Evolutionary conservation across 495 filamentous ascomycete species (phyloP), one percentile per base, ranked within the genome.

Genomic region (Parachaetomium inaequale): DNA sequence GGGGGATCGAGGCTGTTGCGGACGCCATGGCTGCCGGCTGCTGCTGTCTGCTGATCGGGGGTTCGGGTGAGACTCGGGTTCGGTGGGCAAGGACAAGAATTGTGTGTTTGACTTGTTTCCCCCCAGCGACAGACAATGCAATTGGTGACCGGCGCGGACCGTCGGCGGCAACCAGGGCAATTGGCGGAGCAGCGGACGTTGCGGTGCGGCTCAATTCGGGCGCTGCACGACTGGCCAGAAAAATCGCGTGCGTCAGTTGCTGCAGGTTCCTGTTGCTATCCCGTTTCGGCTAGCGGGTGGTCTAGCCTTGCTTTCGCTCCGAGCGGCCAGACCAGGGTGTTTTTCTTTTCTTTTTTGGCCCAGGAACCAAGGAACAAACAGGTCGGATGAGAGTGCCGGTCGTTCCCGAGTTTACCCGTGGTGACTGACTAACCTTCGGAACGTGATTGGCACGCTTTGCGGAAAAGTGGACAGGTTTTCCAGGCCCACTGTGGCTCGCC

Each of bases 1-100:
- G 80, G 23, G 81, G 82, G 57, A 83, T 82, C 54, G 74, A 69
- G 1, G 75, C 63, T 28, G 75, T 67, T 40, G 70, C 66, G 15
- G 75, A 68, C 73, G 79, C 78, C 58, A 63, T 71, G 63, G 38
- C 23, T 43, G 55, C 14, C 10, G 36, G 10, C 34, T 19, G 17
- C 32, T 25, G 51, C 15, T 7, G 14, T 43, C 15, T 14, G 12
- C 40, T 21, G 51, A 19, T 23, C 15, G 15, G 29, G 17, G 21
- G 31, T 28, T 50, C 38, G 42, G 36, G 14, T n/a, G 23, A 4
- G 26, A 25, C 29, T 6, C 21, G 29, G 31, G 5, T 17, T 1
- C 25, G 28, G 11, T 4, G 32, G 11, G 32, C 5, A 11, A 34
- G 32, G 32, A 34, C 32, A 34, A 34, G 32, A 34, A 5, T 34